Base-by-base conservation (phyloP, 164 flowering plant genomes). In the Warburgia ugandensis region DNA sequence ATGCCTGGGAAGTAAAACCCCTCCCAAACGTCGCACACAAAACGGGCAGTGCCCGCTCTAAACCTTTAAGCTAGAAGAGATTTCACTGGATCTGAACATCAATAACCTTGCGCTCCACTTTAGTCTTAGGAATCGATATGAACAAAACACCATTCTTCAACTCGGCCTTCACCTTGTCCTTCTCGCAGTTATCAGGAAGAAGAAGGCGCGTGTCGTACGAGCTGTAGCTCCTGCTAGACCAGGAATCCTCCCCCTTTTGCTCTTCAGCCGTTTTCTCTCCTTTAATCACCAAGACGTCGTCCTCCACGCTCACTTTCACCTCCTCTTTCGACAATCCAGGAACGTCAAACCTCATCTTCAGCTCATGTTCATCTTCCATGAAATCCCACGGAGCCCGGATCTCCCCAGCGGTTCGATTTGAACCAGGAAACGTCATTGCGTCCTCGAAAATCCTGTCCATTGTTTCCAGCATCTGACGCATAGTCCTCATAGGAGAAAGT, bases 391-490 rank as follows among this genome's bases (percentile, higher is more conserved):
- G 95, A 0, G 79, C 38, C 0, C 87, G 74, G 1, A 74, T 37
- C 25, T 58, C 77, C 1, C 61, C 51, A 4, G 32, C 56, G 7
- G 58, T 2, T 11, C 60, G 13, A 22, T 12, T 28, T 23, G 66
- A 28, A 1, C 75, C 64, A 0, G 84, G 78, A 55, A 62, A 52
- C 1, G 69, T 37, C 68, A 70, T 17, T 3, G 66, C 36, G 19
- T 80, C 92, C 19, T 83, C 95, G 42, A 89, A 81, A 3, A 89
- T 5, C 6, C 82, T 44, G 72, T 89, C 95, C 78, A 89, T 69
- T 1, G 87, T 65, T 66, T 80, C 88, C 53, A 89, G 45, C 88
- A 89, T 83, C 56, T 80, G 84, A 1, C 78, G 59, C 90, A 86
- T 80, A 20, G 92, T 70, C 41, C 86, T 67, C 82, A 81, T 65